Conservation (phyloP, 2,329 filamentous ascomycete genomes). For the Fusarium solani-melongenae region DNA sequence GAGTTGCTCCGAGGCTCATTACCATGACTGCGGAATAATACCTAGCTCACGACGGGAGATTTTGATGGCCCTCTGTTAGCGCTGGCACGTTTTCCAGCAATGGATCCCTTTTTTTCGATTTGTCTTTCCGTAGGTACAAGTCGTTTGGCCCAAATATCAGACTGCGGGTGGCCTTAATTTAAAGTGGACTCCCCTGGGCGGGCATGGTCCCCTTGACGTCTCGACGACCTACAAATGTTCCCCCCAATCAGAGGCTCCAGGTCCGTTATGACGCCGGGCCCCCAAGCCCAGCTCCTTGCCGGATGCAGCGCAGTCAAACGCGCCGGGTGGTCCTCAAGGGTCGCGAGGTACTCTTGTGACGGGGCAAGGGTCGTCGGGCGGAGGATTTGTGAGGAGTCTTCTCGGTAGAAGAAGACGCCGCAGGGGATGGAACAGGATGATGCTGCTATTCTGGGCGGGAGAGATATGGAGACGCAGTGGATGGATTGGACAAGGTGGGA, state of each 20-base stretch:
- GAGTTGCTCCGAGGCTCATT: background rate
- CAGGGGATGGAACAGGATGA: conserved; percentile 6
- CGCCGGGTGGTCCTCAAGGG: conserved; percentile 9
- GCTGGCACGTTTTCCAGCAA: conserved; percentile 12
- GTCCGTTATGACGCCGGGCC: conserved; percentile 11
- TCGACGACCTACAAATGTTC: background rate
- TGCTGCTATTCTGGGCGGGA: conserved; percentile 1
- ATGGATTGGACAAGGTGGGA: background rate
- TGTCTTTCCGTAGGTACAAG: background rate
- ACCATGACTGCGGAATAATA: background rate
- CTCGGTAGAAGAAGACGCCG: conserved; percentile 1
- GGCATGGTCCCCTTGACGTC: conserved; percentile 29
- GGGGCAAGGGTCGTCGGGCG: conserved; percentile 13
- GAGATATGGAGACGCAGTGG: background rate
- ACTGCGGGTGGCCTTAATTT: conserved; percentile 34
- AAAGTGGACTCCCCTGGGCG: conserved; percentile 24
- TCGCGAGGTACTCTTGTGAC: conserved; percentile 14
- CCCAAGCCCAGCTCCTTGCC: conserved; percentile 28
- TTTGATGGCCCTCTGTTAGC: conserved; percentile 23
- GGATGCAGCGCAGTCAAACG: conserved; percentile 33
- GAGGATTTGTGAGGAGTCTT: conserved; percentile 24
- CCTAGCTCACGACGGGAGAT: conserved; percentile 1
- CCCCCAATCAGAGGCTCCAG: conserved; percentile 35
- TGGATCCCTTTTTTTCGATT: background rate
- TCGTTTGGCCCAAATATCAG: conserved; percentile 1